These are phyloP conservation scores for Dispira simplex DNA, from an alignment of 192 early-diverging fungal species.

Conservation along the genomic window DNA sequence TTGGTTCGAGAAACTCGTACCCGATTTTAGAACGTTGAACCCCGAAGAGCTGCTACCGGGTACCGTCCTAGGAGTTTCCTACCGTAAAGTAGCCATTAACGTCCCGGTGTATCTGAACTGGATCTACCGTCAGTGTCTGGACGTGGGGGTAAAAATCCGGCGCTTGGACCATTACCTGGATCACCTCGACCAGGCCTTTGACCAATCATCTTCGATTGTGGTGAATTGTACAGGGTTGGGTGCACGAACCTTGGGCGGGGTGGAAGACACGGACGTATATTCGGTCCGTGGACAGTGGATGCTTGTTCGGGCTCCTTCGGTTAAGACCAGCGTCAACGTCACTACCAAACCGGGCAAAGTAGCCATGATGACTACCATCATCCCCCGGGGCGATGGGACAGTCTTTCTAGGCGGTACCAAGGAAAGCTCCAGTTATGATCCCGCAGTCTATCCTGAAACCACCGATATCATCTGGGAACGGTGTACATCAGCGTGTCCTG, in stretches of 20 bases:
- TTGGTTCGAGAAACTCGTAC: slow-evolving; percentile 2
- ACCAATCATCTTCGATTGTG: slow-evolving; percentile 21
- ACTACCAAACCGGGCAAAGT: slow-evolving; percentile 11
- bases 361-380: slow-evolving; percentile 18
- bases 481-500: neutral
- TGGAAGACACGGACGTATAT: slow-evolving; percentile 52
- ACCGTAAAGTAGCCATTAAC: slow-evolving; percentile 20
- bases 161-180: slow-evolving; percentile 2
- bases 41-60: slow-evolving; percentile 13
- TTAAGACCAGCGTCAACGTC: slow-evolving; percentile 40
- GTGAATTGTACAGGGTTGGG: slow-evolving; percentile 73
- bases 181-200: slow-evolving; percentile 13
- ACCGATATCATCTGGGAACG: slow-evolving; percentile 7
- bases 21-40: neutral
- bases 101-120: slow-evolving; percentile 21
- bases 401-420: slow-evolving; percentile 24
- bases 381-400: slow-evolving; percentile 23
- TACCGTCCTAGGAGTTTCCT: slow-evolving; percentile 16
- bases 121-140: slow-evolving; percentile 13
- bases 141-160: slow-evolving; percentile 13
- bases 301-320: slow-evolving; percentile 51
- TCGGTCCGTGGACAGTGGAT: slow-evolving; percentile 73
- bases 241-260: slow-evolving; percentile 45
- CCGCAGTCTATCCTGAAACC: neutral
- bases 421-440: slow-evolving; percentile 13